A percentile compares a stretch with the other conserved stretches of the same genome.
Conservation (phyloP, 805 yeast genomes). For the Saccharomycopsis guyanensis region DNA sequence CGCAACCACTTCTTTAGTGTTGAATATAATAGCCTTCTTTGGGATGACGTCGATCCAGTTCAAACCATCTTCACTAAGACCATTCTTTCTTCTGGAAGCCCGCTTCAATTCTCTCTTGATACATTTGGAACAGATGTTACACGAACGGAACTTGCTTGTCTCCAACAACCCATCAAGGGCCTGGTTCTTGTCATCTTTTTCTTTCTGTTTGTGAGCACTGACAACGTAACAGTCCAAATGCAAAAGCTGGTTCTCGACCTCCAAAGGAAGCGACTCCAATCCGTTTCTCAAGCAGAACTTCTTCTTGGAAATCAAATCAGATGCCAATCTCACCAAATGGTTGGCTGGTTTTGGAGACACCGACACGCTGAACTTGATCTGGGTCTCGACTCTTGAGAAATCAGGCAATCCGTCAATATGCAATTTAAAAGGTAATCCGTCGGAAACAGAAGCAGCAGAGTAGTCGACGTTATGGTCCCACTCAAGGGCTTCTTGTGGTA, state of each 20-base stretch:
- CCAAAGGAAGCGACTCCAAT: conserved; percentile 27
- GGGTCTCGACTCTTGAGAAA: conserved; percentile 91
- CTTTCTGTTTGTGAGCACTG: conserved; percentile 26
- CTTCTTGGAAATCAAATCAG: conserved; percentile 27
- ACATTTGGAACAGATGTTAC: conserved; percentile 82
- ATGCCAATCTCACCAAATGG: conserved; percentile 66
- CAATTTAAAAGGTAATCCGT: conserved; percentile 37
- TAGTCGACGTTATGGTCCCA: conserved; percentile 18
- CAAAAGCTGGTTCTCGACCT: conserved; percentile 42
- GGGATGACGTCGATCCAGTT: conserved; percentile 71
- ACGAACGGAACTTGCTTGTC: conserved; percentile 30
- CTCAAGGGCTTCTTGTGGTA: conserved; percentile 14
- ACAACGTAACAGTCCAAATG: conserved; percentile 78
- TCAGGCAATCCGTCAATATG: conserved; percentile 59
- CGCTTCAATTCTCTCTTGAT: conserved; percentile 89
- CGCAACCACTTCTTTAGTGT: conserved; percentile 80
- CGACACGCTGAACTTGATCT: conserved; percentile 66
- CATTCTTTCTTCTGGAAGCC: conserved; percentile 84
- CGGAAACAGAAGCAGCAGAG: background rate
- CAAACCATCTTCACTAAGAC: conserved; percentile 63
- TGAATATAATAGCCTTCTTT: conserved; percentile 82
- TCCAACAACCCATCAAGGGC: conserved; percentile 11
- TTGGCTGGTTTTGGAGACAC: conserved; percentile 75
- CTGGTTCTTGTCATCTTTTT: background rate
- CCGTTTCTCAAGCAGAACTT: conserved; percentile 30